Conservation (phyloP, 2,329 filamentous ascomycete genomes). For the Aureobasidium sp. region DNA sequence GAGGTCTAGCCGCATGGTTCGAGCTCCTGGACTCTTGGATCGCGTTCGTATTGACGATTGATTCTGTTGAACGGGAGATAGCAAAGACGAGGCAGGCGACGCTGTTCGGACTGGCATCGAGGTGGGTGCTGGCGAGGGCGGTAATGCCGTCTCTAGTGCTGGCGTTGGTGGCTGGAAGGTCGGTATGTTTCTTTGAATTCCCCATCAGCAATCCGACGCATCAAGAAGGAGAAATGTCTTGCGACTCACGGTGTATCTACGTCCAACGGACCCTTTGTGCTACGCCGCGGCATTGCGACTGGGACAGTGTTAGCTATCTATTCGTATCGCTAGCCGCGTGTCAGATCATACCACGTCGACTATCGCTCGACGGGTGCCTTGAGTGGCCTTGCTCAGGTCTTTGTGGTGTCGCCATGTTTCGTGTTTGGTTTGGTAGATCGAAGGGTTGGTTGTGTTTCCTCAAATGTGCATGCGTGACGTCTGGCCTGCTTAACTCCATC, state of each 20-base stretch:
- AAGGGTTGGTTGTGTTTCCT: background rate
- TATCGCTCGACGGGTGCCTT: background rate
- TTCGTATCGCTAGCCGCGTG: background rate
- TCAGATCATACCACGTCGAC: background rate
- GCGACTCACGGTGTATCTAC: conserved; percentile 57
- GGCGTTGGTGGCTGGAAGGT: conserved; percentile 8
- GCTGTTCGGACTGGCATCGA: conserved; percentile 5
- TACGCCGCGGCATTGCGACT: conserved; percentile 58
- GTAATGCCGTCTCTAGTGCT: conserved; percentile 23
- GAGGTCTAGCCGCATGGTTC: conserved; percentile 56
- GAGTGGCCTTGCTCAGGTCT: conserved; percentile 5
- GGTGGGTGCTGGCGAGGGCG: conserved; percentile 17
- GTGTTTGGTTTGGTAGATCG: background rate
- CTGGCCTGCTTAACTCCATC: background rate
- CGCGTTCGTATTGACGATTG: conserved; percentile 14
- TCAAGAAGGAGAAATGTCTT: background rate
- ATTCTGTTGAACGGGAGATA: conserved; percentile 20
- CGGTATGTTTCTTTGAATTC: background rate
- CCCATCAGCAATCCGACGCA: background rate
- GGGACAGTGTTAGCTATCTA: background rate
- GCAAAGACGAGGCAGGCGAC: conserved; percentile 12
- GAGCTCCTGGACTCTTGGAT: conserved; percentile 16
- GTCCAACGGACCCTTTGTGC: conserved; percentile 74
- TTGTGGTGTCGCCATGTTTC: background rate
- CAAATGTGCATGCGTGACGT: background rate